Evolutionary conservation across 2,329 filamentous ascomycete genomes (phyloP).

Genomic region (Claviceps capensis): DNA sequence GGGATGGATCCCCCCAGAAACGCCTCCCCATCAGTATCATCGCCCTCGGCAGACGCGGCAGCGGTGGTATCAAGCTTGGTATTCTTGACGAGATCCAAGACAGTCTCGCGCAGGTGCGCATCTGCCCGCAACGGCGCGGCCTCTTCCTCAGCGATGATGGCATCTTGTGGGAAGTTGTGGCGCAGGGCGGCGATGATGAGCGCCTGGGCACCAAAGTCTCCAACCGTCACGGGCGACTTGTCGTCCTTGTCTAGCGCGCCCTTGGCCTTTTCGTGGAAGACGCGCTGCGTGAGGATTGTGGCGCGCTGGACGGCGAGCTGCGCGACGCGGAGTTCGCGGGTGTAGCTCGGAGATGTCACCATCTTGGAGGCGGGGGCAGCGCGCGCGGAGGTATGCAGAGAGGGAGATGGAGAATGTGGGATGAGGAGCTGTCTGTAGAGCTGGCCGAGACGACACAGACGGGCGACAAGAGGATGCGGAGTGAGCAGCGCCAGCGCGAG

Average conservation of each 20-base stretch:
- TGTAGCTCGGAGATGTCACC: slow-evolving; percentile 37
- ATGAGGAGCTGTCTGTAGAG: not conserved
- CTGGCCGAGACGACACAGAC: not conserved
- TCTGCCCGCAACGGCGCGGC: slow-evolving; percentile 66
- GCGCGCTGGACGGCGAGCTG: slow-evolving; percentile 80
- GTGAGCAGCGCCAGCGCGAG: not conserved
- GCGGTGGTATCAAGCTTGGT: slow-evolving; percentile 40
- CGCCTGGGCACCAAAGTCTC: slow-evolving; percentile 94
- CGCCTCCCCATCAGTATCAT: slow-evolving; percentile 41
- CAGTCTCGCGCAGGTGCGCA: slow-evolving; percentile 45
- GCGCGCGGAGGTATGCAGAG: not conserved
- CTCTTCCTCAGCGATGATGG: slow-evolving; percentile 93
- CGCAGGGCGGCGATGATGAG: slow-evolving; percentile 86
- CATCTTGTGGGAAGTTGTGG: slow-evolving; percentile 79
- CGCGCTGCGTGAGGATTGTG: slow-evolving; percentile 36
- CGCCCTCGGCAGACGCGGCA: slow-evolving; percentile 13
- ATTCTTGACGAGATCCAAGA: slow-evolving; percentile 72
- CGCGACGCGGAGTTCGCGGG: slow-evolving; percentile 67
- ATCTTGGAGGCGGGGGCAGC: slow-evolving; percentile 16
- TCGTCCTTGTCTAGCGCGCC: slow-evolving; percentile 85
- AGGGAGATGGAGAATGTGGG: not conserved
- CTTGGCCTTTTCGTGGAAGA: slow-evolving; percentile 72
- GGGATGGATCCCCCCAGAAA: slow-evolving; percentile 54
- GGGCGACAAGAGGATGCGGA: not conserved
- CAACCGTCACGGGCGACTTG: slow-evolving; percentile 92